Evolutionary conservation across 441 rosid genomes (phyloP), one percentile per base, ranked within the genome.

Genomic region (Theobroma grandiflorum): DNA sequence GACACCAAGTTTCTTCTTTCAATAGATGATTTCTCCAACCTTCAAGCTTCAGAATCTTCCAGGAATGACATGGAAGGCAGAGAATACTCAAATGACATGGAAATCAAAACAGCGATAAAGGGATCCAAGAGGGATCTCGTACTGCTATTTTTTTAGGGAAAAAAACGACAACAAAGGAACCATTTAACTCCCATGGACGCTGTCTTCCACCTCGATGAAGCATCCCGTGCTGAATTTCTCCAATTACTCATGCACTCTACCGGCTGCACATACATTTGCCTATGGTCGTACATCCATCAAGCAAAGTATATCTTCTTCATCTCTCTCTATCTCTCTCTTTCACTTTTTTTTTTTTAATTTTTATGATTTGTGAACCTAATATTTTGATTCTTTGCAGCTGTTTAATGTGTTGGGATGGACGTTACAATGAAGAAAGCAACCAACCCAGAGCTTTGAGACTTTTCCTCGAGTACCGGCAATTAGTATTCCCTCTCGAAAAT

Each of bases 261-360:
- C 8, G 86, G 90, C 65, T 85, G 89, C 84, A 75, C 86, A 77
- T 94, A 96, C 86, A 82, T 92, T 63, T 94, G 96, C 81, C 87
- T 96, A 35, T 94, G 99, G 98, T 90, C 92, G 0, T 88, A 86
- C 73, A 80, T 87, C 71, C 89, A 77, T n/a, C 89, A 88, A 7
- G 79, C 89, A 22, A 87, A 87, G 99, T 95, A 87, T 31, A 57
- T 42, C n/a, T 15, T 26, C 52, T 57, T 42, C 11, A 16, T 7
- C 4, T 9, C 67, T 49, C 15, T 31, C 74, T 68, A 3, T 4
- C 4, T 45, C 18, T 20, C 14, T 55, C 38, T 18, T 20, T 45
- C 65, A 69, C 33, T 76, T 26, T 26, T 26, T 26, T 26, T 42
- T 15, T 8, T 3, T n/a, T 61, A 20, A 4, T 49, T 45, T 26